phyloP scores from a whole-genome alignment of 352 stramenopile genomes.

The Phytopythium helicoides region DNA sequence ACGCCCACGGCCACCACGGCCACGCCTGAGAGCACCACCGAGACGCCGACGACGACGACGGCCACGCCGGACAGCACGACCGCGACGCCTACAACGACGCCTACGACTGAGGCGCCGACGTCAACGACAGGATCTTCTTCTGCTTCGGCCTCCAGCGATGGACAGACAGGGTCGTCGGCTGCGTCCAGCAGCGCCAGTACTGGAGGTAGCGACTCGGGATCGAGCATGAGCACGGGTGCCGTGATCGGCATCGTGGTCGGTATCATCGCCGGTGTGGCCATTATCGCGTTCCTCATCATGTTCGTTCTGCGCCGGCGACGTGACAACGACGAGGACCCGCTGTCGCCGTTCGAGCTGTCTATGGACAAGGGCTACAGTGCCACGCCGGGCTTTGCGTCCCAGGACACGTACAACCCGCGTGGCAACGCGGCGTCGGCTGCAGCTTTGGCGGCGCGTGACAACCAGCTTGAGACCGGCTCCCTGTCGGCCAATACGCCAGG shows the following conservation, averaged over 20 bases:
- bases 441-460: constrained; percentile 14
- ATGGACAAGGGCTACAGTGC: constrained; percentile 80
- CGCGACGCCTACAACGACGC: constrained; percentile 12
- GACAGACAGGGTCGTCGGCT: background rate
- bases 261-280: constrained; percentile 55
- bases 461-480: constrained; percentile 13
- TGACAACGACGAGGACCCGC: constrained; percentile 65
- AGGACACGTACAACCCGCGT: constrained; percentile 40
- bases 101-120: constrained; percentile 4
- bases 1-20: constrained; percentile 24
- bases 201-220: constrained; percentile 22
- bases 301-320: constrained; percentile 48
- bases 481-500: constrained; percentile 24
- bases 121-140: constrained; percentile 9
- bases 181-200: constrained; percentile 11
- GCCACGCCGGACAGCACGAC: constrained; percentile 12
- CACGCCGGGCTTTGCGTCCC: constrained; percentile 28
- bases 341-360: constrained; percentile 81
- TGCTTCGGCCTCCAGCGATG: constrained; percentile 8
- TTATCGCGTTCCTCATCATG: constrained; percentile 60
- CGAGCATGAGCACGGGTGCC: constrained; percentile 66
- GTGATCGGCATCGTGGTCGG: constrained; percentile 68
- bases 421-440: constrained; percentile 16
- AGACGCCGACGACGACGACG: constrained; percentile 11
- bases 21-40: constrained; percentile 6